Base-by-base conservation (phyloP, 768 basidiomycete species). In the Candolleomyces efflorescens region DNA sequence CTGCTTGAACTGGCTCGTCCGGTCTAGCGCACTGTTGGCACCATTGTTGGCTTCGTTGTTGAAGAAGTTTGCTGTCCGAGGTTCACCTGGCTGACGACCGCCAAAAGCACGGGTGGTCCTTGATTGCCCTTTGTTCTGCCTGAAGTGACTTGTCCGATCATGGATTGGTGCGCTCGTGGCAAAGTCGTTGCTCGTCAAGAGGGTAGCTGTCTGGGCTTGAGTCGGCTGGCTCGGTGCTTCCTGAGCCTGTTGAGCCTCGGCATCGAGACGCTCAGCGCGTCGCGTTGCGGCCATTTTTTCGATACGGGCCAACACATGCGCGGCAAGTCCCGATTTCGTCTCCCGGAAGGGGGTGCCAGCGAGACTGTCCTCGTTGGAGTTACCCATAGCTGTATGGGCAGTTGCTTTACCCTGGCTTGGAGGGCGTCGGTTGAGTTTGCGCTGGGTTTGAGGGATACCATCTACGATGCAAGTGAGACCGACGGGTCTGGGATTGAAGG, bases 261-360 rank as follows among this genome's bases (percentile, higher is more conserved):
- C 11, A 13, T 66, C 64, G 2, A 66, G 50, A 57, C 69, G 67
- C 2, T 52, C 59, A 20, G 60, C 65, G 27, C 62, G 51, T 56
- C 68, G 55, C 13, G 53, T 50, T n/a, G 54, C 43, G 38, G 46
- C 39, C 13, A 50, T 41, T 24, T 20, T 47, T 0, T 45, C 54
- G 15, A 59, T 51, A 9, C 58, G 59, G 51, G 58, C 60, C 5
- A 10, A 49, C 3, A 47, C 46, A 17, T 55, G 12, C 23, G 24
- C 17, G 26, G 55, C 46, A 18, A 10, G 26, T 23, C 55, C 55
- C 46, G 55, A 36, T 17, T 38, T 18, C 9, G 56, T 57, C 20
- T 44, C 26, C 10, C 37, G 47, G 20, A 41, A 12, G 36, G 51
- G 56, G 20, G 6, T 22, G 49, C 26, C 17, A 24, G 49, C 27